Evolutionary conservation across 2,329 filamentous ascomycete genomes (phyloP), one percentile per base, ranked within the genome.

Genomic region (Aspergillus neotritici): DNA sequence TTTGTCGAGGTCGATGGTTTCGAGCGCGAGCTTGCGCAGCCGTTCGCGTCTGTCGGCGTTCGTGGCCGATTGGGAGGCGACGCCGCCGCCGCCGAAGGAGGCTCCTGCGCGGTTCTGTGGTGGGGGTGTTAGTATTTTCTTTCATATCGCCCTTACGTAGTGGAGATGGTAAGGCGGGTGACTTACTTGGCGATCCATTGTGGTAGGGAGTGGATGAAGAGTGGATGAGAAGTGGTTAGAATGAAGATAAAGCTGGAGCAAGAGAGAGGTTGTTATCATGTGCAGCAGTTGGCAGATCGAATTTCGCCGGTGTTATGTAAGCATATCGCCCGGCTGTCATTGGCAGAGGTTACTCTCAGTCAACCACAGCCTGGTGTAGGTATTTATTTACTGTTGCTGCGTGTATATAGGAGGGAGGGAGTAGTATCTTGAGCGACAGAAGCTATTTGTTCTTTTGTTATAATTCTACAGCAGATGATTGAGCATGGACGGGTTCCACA

Each of bases 1-100:
- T 73, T 96, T 97, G 72, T 97, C 93, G 51, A 97, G 86, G 74
- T 97, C 91, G 76, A 98, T 98, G 43, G 89, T 94, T 73, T 98
- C 93, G 62, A 98, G 87, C 46, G 93, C 93, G 63, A 98, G 89
- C 74, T 96, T 96, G 68, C 91, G 89, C 31, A 98, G 84, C 51
- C 93, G 90, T 70, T 98, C 93, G 65, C 93, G 87, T 47, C 93
- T 88, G 78, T 97, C 93, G 53, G 93, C 91, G 69, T 97, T 97
- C 50, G 89, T 94, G 46, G 89, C 87, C 60, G 85, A 90, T 62
- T 88, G 82, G 5, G 90, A 96, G 66, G 93, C 93, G 57, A 97
- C 90, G 68, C 93, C 93, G 60, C 93, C 93, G 63, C 93, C 93
- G 65, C 93, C 93, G 68, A 97, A 97, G 69, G 97, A 97, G 68